These are phyloP conservation scores for Cyclotella kingstonii DNA, from an alignment of 108 stramenopile genomes.

Conservation along the genomic window DNA sequence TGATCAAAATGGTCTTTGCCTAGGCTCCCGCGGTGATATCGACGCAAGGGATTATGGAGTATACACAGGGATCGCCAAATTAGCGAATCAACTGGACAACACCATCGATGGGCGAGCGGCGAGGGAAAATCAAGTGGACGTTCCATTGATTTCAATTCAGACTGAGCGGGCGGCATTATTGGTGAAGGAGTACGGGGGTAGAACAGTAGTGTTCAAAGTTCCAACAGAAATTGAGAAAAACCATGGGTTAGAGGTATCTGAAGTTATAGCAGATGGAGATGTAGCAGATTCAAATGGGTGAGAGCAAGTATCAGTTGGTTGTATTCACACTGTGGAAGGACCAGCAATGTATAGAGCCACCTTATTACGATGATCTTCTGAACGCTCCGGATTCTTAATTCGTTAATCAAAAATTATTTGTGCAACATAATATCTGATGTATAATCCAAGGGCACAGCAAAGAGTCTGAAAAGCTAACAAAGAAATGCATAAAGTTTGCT, in stretches of 20 bases:
- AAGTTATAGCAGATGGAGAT: too few species aligned
- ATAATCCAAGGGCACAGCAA: conserved; percentile 67
- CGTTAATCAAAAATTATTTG: conserved; percentile 69
- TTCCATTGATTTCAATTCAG: conserved; percentile 67
- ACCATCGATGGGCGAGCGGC: too few species aligned
- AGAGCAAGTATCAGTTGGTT: too few species aligned
- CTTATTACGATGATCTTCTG: too few species aligned
- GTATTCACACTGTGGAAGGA: too few species aligned
- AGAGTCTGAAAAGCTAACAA: conserved; percentile 79
- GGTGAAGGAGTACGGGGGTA: conserved; percentile 71
- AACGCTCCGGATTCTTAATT: too few species aligned
- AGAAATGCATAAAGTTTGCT: conserved; percentile 69
- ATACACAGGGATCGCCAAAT: conserved; percentile 55
- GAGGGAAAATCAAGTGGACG: conserved; percentile 7
- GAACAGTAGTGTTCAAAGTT: conserved; percentile 58
- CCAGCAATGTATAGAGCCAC: too few species aligned
- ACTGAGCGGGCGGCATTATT: conserved; percentile 50
- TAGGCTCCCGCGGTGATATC: conserved; percentile 53
- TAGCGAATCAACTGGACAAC: conserved; percentile 56
- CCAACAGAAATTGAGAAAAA: too few species aligned
- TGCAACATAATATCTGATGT: conserved; percentile 71
- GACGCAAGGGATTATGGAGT: conserved; percentile 41
- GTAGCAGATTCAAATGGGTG: too few species aligned
- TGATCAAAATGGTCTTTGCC: conserved; percentile 60
- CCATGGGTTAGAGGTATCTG: too few species aligned